Base-by-base conservation (phyloP, 2,329 filamentous ascomycete genomes). In the Colletotrichum filicis region DNA sequence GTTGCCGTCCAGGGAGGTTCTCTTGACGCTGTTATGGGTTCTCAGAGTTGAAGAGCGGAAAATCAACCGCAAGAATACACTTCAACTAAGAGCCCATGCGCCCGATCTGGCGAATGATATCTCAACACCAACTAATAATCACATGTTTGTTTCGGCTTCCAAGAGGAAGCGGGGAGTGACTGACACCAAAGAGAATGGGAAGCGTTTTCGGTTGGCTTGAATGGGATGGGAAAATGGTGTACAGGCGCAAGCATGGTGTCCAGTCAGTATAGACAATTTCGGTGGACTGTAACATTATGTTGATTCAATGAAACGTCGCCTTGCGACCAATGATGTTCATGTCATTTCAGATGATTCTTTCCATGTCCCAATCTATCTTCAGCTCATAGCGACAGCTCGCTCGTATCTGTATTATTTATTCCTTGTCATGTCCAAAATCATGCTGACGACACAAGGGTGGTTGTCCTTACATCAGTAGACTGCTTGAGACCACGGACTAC, bases 1-100 rank as follows among this genome's bases (percentile, higher is more conserved):
- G 66, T 80, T 86, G 75, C 87, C 87, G 76, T 86, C 87, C 32
- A 83, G 79, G 76, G 87, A 88, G 78, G 81, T 83, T 55, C 79
- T 89, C 74, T 77, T 89, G 76, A 84, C 87, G 8, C 79, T 89
- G 37, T 74, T 86, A 71, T 89, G 86, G 85, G 80, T 82, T 69
- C 77, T 88, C 7, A 81, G 79, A 67, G 79, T 85, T 53, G 84
- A 88, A 76, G 82, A 85, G 76, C 78, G 79, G 68, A 84, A 79
- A 77, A 79, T 82, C 49, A 74, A 65, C 24, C 74, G 52, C 4
- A 46, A 22, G n/a, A 71, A 62, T 35, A 12, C n/a, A 59, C 71
- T 58, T 9, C 26, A 9, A 60, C 19, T 26, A 1, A 32, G 49
- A 28, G 19, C 22, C 22, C 19, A 30, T 9, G 32, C 49, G 62